Evolutionary conservation across 1,284 basidiomycete genomes (phyloP).

Genomic region (Mrakiaceae sp.): DNA sequence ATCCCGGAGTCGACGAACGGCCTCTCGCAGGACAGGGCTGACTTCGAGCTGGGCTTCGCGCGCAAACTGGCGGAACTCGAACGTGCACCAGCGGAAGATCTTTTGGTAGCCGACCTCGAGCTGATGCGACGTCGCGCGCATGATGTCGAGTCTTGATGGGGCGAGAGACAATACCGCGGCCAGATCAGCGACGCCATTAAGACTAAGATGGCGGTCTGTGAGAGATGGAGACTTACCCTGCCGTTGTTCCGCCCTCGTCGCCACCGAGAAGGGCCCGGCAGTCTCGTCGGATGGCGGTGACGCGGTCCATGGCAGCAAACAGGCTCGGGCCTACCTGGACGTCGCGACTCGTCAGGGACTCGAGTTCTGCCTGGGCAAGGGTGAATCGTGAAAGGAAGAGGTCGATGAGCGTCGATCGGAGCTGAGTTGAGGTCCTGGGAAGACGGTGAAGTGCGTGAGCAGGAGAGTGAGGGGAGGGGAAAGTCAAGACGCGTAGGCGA

Average conservation of each 20-base stretch:
- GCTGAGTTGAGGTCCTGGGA: conserved; percentile 41
- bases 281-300: conserved; percentile 68
- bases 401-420: conserved; percentile 57
- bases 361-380: conserved; percentile 57
- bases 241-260: conserved; percentile 64
- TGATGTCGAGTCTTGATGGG: conserved; percentile 62
- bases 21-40: conserved; percentile 54
- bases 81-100: conserved; percentile 70
- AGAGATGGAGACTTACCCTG: conserved; percentile 48
- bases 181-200: not conserved
- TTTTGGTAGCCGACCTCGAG: conserved; percentile 86
- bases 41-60: conserved; percentile 72
- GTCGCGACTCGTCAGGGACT: conserved; percentile 64
- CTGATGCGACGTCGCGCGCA: conserved; percentile 64
- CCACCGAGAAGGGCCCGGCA: conserved; percentile 76
- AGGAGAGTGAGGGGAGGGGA: not conserved
- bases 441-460: not conserved
- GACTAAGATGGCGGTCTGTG: not conserved
- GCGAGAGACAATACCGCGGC: conserved; percentile 11
- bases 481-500: not conserved
- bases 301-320: conserved; percentile 77
- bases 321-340: conserved; percentile 59
- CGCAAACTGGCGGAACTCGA: conserved; percentile 73
- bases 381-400: conserved; percentile 79
- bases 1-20: conserved; percentile 57